Evolutionary conservation across 305 asterid genomes (phyloP).

Genomic region (Vinca major): DNA sequence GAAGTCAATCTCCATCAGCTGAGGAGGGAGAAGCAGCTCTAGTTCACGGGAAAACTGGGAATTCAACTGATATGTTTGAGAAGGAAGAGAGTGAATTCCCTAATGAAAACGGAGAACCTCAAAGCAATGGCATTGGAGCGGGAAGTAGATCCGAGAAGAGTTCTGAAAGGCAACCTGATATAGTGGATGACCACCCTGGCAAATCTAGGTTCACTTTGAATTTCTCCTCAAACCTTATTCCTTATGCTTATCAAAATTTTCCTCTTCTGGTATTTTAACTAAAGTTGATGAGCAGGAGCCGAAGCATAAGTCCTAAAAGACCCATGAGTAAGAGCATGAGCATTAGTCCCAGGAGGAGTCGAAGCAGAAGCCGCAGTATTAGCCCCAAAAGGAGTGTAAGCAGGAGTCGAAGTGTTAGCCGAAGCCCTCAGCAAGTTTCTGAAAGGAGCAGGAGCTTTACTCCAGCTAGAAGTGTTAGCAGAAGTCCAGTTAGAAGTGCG

Average conservation of each 20-base stretch:
- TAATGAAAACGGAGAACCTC: slow-evolving; percentile 70
- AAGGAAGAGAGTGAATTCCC: slow-evolving; percentile 78
- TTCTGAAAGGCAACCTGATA: slow-evolving; percentile 62
- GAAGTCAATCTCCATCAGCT: slow-evolving; percentile 37
- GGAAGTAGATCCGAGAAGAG: slow-evolving; percentile 41
- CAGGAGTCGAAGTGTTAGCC: slow-evolving; percentile 49
- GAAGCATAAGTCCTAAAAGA: slow-evolving; percentile 53
- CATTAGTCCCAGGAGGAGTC: slow-evolving; percentile 65
- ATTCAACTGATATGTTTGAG: slow-evolving; percentile 44
- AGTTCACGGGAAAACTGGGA: slow-evolving; percentile 37
- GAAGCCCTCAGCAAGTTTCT: slow-evolving; percentile 39
- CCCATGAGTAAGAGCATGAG: slow-evolving; percentile 81
- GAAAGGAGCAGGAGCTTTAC: slow-evolving; percentile 46
- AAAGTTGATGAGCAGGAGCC: slow-evolving; percentile 55
- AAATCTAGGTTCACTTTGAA: slow-evolving; percentile 61
- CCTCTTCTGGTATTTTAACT: slow-evolving; percentile 23
- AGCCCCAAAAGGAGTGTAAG: slow-evolving; percentile 38
- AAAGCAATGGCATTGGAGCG: slow-evolving; percentile 51
- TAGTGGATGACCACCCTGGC: slow-evolving; percentile 61
- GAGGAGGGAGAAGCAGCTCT: slow-evolving; percentile 42
- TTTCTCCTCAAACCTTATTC: slow-evolving; percentile 17
- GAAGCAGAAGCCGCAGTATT: slow-evolving; percentile 40
- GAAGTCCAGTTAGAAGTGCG: slow-evolving; percentile 33
- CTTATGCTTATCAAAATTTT: slow-evolving; percentile 22
- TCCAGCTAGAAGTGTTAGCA: slow-evolving; percentile 54